Evolutionary conservation across 352 stramenopile species (phyloP).

Genomic region (Phytophthora kernoviae): DNA sequence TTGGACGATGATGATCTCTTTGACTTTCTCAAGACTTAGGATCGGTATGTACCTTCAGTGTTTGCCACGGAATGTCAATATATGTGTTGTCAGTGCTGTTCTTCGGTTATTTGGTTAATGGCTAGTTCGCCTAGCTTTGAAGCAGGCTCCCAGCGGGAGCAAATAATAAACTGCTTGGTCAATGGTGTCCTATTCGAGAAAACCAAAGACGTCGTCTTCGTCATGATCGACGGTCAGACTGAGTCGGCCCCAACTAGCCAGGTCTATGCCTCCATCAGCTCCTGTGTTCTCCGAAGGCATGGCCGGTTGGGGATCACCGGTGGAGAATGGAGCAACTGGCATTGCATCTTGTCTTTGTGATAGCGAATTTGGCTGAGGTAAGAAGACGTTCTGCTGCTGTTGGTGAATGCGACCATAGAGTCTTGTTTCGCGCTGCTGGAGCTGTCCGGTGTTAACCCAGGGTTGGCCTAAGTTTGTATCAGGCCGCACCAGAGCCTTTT

Average conservation of each 20-base stretch:
- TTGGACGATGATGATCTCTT: slow-evolving; percentile 81
- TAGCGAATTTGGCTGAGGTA: neutral
- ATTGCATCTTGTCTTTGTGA: slow-evolving; percentile 18
- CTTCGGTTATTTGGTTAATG: neutral
- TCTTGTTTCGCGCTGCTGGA: slow-evolving; percentile 15
- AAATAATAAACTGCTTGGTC: neutral
- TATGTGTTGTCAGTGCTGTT: neutral
- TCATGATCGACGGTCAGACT: slow-evolving; percentile 26
- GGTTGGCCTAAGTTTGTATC: slow-evolving; percentile 21
- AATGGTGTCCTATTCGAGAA: slow-evolving; percentile 18
- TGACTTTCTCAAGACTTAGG: slow-evolving; percentile 73
- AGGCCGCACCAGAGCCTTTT: neutral
- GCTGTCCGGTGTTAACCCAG: slow-evolving; percentile 20
- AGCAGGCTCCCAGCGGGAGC: neutral
- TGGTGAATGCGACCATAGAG: slow-evolving; percentile 24
- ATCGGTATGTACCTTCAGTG: neutral
- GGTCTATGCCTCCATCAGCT: slow-evolving; percentile 13
- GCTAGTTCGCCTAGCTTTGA: neutral
- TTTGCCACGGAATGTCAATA: neutral
- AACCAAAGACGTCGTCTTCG: slow-evolving; percentile 31
- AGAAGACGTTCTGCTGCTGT: slow-evolving; percentile 26
- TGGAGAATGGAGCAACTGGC: neutral
- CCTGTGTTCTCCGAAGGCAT: neutral
- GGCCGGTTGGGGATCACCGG: neutral
- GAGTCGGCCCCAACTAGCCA: slow-evolving; percentile 23